phyloP scores from a whole-genome alignment of 176 grass and related monocot genomes.

The Zea mays region Zm-B73-REFERENCE-NAM-5.0 NC_050100.1:186172501-186173000 shows the following conservation, averaged over 20 bases:
- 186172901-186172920: conserved; percentile 66
- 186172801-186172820: conserved; percentile 76
- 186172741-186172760: conserved; percentile 52
- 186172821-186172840: conserved; percentile 63
- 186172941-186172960: conserved; percentile 87
- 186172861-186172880: conserved; percentile 84
- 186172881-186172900: conserved; percentile 86
- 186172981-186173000: background rate
- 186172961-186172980: conserved; percentile 68
- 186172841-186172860: conserved; percentile 75
- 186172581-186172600: conserved; percentile 26
- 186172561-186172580: background rate
- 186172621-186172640: conserved; percentile 84
- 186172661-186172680: conserved; percentile 54
- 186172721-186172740: conserved; percentile 69
- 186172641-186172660: conserved; percentile 62
- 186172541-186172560: background rate
- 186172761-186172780: conserved; percentile 66
- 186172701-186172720: conserved; percentile 58
- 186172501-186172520: conserved; percentile 48
- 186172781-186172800: conserved; percentile 51
- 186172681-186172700: conserved; percentile 62
- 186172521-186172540: conserved; percentile 42
- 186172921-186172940: conserved; percentile 60
- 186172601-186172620: conserved; percentile 67